Evolutionary conservation across 2,329 filamentous ascomycete species (phyloP), one percentile per base, ranked within the genome.

Genomic region (Aspergillus pseudoterreus): DNA sequence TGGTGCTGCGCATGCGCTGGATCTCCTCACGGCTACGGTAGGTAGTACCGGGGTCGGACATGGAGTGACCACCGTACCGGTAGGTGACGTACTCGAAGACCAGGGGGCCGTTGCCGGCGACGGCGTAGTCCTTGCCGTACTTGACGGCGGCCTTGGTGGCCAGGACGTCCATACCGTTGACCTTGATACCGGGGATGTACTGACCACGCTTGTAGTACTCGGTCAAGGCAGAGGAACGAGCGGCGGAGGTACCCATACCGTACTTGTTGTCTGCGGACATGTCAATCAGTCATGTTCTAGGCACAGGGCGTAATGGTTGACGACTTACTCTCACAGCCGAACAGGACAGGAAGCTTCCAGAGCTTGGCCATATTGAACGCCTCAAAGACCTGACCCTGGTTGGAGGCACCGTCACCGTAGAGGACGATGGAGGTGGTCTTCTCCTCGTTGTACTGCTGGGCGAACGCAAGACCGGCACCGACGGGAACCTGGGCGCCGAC

Each of bases 181-280:
- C 90, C 84, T 99, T 99, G 67, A 99, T 85, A 79, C 94, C 94
- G 52, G 94, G 92, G 63, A 99, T 99, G 82, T 97, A 99, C 80
- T 99, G 94, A 62, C 94, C 94, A 78, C 94, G 92, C 87, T 97
- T 97, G 85, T 99, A 97, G 86, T 99, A 99, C 76, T 99, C 94
- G 74, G 94, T 97, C 71, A 96, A 79, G 66, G 94, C 94, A 55
- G 94, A 92, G 56, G 94, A 92, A 68, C 94, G 91, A 76, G 87
- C 87, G 63, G 94, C 92, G 56, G 94, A 88, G 58, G 94, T 99
- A 78, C 94, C 94, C 94, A 99, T 99, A 75, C 94, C 94, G 75
- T 99, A 99, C 79, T 99, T 99, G 88, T 99, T 99, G 85, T 99
- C 92, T 96, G 42, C 14, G 15, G 14, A 22, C 1, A 22, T 22